These are phyloP conservation scores for Pseudogymnoascus sp. DNA, from an alignment of 2,329 filamentous ascomycete species.

Conservation along the genomic window DNA sequence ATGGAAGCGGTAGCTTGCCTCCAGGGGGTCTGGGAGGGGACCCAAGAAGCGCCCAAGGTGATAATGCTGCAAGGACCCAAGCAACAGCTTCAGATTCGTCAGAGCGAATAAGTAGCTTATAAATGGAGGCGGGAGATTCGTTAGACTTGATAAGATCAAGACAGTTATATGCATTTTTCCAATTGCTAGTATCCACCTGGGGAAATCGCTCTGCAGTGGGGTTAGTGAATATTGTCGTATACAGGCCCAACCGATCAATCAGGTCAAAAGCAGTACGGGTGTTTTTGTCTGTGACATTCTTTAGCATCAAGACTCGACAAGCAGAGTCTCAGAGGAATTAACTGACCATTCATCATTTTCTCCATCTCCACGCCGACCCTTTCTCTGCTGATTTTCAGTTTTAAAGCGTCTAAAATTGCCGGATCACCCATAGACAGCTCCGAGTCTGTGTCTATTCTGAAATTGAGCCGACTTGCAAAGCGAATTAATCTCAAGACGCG, in stretches of 20 bases:
- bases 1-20: slow-evolving; percentile 48
- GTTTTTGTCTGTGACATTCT: slow-evolving; percentile 41
- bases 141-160: slow-evolving; percentile 46
- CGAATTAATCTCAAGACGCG: slow-evolving; percentile 80
- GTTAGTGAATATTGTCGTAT: slow-evolving; percentile 68
- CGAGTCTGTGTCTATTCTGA: slow-evolving; percentile 65
- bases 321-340: slow-evolving; percentile 20
- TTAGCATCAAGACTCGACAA: slow-evolving; percentile 14
- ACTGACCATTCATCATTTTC: slow-evolving; percentile 75
- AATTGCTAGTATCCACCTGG: slow-evolving; percentile 52
- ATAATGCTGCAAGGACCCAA: slow-evolving; percentile 70
- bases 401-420: slow-evolving; percentile 74
- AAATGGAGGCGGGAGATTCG: slow-evolving; percentile 41
- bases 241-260: slow-evolving; percentile 61
- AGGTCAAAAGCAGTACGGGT: slow-evolving; percentile 56
- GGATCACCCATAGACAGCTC: slow-evolving; percentile 68
- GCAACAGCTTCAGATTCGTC: slow-evolving; percentile 62
- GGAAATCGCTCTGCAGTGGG: slow-evolving; percentile 48
- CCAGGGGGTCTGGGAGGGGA: slow-evolving; percentile 31
- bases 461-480: slow-evolving; percentile 80
- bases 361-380: slow-evolving; percentile 80
- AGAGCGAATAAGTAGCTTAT: slow-evolving; percentile 51
- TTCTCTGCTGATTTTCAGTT: slow-evolving; percentile 85
- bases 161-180: slow-evolving; percentile 57
- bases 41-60: slow-evolving; percentile 58